phyloP scores from a whole-genome alignment of 352 stramenopile species.

The Phytophthora macrochlamydospora region DNA sequence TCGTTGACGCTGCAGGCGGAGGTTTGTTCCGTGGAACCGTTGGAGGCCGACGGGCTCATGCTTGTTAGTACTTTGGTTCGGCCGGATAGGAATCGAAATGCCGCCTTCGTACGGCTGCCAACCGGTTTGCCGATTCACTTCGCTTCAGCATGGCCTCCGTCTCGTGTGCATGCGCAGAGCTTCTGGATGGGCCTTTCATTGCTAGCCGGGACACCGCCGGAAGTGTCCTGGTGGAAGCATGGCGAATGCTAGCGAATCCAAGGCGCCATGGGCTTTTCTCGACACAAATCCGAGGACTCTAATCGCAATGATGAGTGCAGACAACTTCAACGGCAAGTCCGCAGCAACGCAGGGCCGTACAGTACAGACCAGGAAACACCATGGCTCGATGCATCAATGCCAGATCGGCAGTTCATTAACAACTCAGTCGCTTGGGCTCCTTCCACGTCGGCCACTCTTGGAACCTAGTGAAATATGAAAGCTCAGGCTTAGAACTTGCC shows the following conservation, averaged over 20 bases:
- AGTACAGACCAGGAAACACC: too few species aligned
- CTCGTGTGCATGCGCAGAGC: background rate
- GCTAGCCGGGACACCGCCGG: background rate
- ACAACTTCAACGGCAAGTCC: too few species aligned
- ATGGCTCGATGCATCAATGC: background rate
- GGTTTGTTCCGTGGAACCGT: background rate
- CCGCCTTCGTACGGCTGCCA: background rate
- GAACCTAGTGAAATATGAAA: background rate
- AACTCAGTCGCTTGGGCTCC: background rate
- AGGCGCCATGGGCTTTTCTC: too few species aligned
- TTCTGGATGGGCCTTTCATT: background rate
- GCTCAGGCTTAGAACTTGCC: conserved; percentile 60
- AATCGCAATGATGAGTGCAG: too few species aligned
- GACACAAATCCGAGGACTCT: too few species aligned
- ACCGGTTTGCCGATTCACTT: background rate
- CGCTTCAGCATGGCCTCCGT: background rate
- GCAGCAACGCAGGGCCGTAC: too few species aligned
- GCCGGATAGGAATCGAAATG: background rate
- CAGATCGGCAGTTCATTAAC: background rate
- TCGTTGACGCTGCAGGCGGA: conserved; percentile 17
- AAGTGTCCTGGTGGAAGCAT: background rate
- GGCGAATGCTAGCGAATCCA: too few species aligned
- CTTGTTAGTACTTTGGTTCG: background rate
- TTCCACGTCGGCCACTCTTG: background rate
- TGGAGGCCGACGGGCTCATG: background rate